These are phyloP conservation scores for Rhinocladiella similis DNA, from an alignment of 2,329 filamentous ascomycete genomes.

Conservation along the genomic window DNA sequence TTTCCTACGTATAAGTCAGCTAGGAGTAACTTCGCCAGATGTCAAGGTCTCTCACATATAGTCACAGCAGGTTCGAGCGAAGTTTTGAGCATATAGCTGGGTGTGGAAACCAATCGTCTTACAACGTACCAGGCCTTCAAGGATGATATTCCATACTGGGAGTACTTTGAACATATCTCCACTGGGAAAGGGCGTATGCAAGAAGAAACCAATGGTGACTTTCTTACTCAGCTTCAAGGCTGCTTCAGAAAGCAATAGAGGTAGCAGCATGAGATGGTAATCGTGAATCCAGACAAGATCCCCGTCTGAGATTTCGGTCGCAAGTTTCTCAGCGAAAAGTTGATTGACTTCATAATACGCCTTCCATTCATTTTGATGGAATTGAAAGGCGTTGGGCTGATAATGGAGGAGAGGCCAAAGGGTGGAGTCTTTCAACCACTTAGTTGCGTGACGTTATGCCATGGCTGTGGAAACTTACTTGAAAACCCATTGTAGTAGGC, in stretches of 20 bases:
- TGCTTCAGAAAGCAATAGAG: conserved; percentile 64
- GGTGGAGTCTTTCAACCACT: background rate
- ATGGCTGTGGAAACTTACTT: background rate
- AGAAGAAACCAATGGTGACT: conserved; percentile 90
- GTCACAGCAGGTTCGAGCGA: conserved; percentile 50
- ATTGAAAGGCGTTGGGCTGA: background rate
- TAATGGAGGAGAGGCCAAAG: conserved; percentile 9
- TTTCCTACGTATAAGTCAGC: conserved; percentile 82
- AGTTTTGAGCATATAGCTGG: conserved; percentile 93
- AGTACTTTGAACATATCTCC: conserved; percentile 91
- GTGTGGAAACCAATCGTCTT: conserved; percentile 95
- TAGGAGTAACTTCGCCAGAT: conserved; percentile 52
- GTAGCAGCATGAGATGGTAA: conserved; percentile 62
- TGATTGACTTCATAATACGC: conserved; percentile 93
- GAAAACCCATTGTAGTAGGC: conserved; percentile 7
- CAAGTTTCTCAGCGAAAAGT: conserved; percentile 84
- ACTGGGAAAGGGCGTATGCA: conserved; percentile 91
- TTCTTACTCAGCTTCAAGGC: conserved; percentile 76
- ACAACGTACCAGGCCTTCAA: conserved; percentile 85
- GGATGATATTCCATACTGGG: conserved; percentile 80
- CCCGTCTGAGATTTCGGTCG: conserved; percentile 84
- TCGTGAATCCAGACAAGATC: conserved; percentile 46
- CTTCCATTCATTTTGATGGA: conserved; percentile 59
- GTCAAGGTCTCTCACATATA: background rate
- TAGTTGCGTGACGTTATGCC: background rate